Evolutionary conservation across 2,329 filamentous ascomycete species (phyloP), one percentile per base, ranked within the genome.

Genomic region (Botryotinia globosa): DNA sequence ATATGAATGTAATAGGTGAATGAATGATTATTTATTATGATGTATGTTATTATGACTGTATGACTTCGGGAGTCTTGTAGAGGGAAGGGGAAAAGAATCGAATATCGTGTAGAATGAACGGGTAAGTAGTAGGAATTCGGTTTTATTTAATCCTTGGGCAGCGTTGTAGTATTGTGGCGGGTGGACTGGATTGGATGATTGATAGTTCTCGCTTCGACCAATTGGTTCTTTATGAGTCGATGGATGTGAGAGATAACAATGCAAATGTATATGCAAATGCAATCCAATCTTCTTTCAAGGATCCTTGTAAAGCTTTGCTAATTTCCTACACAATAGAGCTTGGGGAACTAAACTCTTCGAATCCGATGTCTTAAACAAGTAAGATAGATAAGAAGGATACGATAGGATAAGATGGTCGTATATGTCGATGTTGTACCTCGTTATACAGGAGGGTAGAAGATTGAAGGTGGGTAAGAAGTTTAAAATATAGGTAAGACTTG

Each of bases 21-120:
- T 58, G 12, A 9, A 39, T 48, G 39, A 29, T 29, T 54, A 39
- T 45, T 39, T 51, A 29, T 37, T 54, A 61, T 37, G 59, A 69
- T 69, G 65, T 59, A 44, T 45, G 51, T 58, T 56, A 44, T 56
- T 56, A 4, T 42, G 18, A 25, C 7, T 71, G 69, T 65, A 65
- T 63, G 45, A 71, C 59, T 58, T 56, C 69, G 61, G 61, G n/a
- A 65, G 45, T 45, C n/a, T 20, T 29, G 51, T 29, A n/a, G 34
- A 62, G 37, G 42, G 37, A 25, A 48, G 42, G 59, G 22, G 59
- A n/a, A 29, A 39, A 18, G 4, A 39, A 44, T 4, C 10, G 37
- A 18, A 44, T 29, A 20, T 29, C 22, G 59, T 42, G 14, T 10
- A 63, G 25, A 29, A 44, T 62, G 25, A 29, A 63, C 42, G 8